Base-by-base conservation (phyloP, 164 flowering plant genomes). In the Magnolia sinica region DNA sequence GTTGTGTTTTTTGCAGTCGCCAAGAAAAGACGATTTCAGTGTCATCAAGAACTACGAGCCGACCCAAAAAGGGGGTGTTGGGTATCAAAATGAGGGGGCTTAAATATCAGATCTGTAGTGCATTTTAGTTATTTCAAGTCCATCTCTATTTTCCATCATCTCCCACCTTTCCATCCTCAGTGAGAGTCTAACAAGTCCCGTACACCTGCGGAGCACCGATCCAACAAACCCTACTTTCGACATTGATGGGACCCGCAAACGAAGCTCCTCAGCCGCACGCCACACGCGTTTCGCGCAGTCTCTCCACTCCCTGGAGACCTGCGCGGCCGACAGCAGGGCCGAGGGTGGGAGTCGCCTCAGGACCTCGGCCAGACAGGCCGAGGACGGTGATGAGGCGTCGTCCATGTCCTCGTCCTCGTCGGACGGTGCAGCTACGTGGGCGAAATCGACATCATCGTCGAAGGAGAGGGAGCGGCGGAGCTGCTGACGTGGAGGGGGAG, bases 271-370 rank as follows among this genome's bases (percentile, higher is more conserved):
- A 24, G 95, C 90, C 70, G 93, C 87, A 64, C 81, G 79, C 98
- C 99, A 96, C 29, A 96, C 68, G 83, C 81, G 85, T 82, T 80
- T 83, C 3, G 90, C 31, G 3, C 92, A 82, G 29, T 89, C 95
- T 76, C 98, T 87, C 99, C 99, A 96, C 51, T 92, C 94, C 75
- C 77, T 88, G 76, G 98, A 94, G 13, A 96, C 99, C 86, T 83
- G 82, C 29, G 96, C 91, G 64, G 94, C 97, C 80, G 90, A 64
- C 83, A 92, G 61, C 77, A 96, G 72, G 72, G 82, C 89, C 64
- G 87, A 69, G 45, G 99, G 99, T 19, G 95, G 94, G 84, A 94
- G 71, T 79, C 96, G 86, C 88, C 85, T 81, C 74, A 96, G n/a
- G 70, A 96, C 88, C 81, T 94, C 98, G 88, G 89, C 91, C 79